Evolutionary conservation across 129 eudicot species (phyloP), one percentile per base, ranked within the genome.

Genomic region (Rutidosis leptorrhynchoides): DNA sequence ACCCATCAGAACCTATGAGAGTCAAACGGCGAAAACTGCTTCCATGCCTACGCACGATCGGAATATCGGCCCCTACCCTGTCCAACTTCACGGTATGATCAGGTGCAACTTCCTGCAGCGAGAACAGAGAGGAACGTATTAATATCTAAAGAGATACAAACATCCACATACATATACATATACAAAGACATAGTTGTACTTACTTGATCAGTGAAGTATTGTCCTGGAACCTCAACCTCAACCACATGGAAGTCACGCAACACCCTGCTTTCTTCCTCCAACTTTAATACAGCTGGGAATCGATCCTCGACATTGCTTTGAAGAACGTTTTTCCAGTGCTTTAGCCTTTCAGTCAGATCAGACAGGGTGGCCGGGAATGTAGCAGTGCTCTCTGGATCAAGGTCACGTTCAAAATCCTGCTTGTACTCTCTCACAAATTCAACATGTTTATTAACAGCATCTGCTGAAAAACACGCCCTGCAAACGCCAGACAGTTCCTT

Each of bases 401-500:
- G 99, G 71, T 94, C 99, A 55, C 99, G 95, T 68, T 94, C 99
- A 78, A 94, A 94, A 30, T 94, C 99, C 78, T 84, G 95, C 72
- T 94, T 94, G 82, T 94, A 94, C 70, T 94, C 99, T 63, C 95
- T 69, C 66, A 94, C 99, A 65, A 94, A 89, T 40, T 94, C 97
- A 65, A 94, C 97, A 81, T 94, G 99, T 78, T 94, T 94, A 83
- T 86, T 94, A 71, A 94, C 99, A 61, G 99, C 99, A 82, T 89
- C 97, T 46, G 93, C 97, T 11, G 99, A 94, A 74, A 94, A 94
- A 72, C 99, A 94, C 1, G 99, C 99, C 77, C 95, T 79, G 65
- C 99, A 94, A 68, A 94, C 99, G 67, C 99, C 99, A 24, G 99
- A 94, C 4, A 94, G 96, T 93, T 94, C 99, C 78, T 94, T 94